Evolutionary conservation across 2,329 filamentous ascomycete species (phyloP).

Genomic region (Aspergillus versicolor): DNA sequence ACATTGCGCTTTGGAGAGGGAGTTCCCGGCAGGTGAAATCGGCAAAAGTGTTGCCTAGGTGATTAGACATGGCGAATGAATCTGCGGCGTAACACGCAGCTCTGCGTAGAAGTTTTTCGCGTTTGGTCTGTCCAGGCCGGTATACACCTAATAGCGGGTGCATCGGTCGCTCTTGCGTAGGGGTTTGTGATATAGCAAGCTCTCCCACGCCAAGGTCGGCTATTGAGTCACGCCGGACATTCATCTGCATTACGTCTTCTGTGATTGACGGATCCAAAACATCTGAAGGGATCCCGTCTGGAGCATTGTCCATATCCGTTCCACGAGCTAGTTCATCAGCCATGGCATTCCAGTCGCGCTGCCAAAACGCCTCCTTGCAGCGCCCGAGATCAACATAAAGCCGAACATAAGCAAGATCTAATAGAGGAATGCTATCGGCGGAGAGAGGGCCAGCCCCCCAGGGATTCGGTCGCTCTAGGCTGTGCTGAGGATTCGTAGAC

Average conservation of each 20-base stretch:
- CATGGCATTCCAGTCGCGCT: constrained; percentile 89
- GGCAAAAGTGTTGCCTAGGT: constrained; percentile 78
- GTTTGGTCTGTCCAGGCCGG: constrained; percentile 55
- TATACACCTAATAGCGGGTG: constrained; percentile 31
- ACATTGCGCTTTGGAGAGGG: constrained; percentile 86
- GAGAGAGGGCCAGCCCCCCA: constrained; percentile 79
- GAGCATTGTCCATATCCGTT: constrained; percentile 71
- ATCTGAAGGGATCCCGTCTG: constrained; percentile 48
- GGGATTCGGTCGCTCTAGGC: constrained; percentile 78
- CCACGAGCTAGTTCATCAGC: constrained; percentile 80
- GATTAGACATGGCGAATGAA: constrained; percentile 84
- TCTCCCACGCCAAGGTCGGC: constrained; percentile 37
- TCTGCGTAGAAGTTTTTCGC: constrained; percentile 84
- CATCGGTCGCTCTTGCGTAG: constrained; percentile 35
- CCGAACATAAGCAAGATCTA: constrained; percentile 89
- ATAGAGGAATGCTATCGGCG: constrained; percentile 83
- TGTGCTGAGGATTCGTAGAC: constrained; percentile 82
- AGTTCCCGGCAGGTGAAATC: constrained; percentile 82
- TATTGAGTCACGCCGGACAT: constrained; percentile 34
- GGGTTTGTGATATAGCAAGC: constrained; percentile 37
- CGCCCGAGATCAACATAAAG: constrained; percentile 91
- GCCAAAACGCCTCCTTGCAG: constrained; percentile 92
- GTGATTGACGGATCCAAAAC: constrained; percentile 30
- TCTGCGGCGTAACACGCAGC: constrained; percentile 96
- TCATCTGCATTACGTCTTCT: constrained; percentile 16